These are phyloP conservation scores for Stenogyne calaminthoides DNA, from an alignment of 305 asterid genomes.

Conservation along the genomic window DNA sequence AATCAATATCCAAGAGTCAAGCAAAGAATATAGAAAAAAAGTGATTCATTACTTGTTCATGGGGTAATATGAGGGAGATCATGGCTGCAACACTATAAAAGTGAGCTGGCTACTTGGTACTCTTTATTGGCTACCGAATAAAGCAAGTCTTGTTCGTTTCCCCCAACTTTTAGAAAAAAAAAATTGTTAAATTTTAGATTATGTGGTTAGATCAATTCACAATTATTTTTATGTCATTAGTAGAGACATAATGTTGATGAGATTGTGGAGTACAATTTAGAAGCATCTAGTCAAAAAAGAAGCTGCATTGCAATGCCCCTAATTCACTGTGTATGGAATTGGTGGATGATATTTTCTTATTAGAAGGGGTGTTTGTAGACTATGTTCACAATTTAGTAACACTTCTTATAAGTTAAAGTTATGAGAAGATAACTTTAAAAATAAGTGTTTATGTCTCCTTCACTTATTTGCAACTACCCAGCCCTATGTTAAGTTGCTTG, in stretches of 20 bases:
- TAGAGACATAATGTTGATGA: background rate
- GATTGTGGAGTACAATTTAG: background rate
- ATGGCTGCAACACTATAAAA: constrained; percentile 20
- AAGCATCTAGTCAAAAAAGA: background rate
- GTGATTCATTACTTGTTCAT: constrained; percentile 24
- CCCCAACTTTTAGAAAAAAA: background rate
- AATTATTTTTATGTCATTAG: background rate
- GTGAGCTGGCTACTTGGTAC: background rate
- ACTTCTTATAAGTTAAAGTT: no score
- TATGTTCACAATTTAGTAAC: no score
- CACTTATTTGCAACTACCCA: no score
- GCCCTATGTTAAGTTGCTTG: no score
- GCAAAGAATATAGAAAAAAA: constrained; percentile 14
- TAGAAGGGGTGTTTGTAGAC: no score
- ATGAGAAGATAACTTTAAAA: no score
- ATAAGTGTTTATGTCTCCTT: no score
- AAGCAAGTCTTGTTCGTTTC: constrained; percentile 25
- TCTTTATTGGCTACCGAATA: constrained; percentile 27
- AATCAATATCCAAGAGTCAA: background rate
- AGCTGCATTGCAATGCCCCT: no score
- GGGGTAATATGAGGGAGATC: constrained; percentile 25
- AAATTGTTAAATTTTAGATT: background rate
- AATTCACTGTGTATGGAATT: no score
- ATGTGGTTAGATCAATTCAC: background rate
- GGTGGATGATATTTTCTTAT: no score